phyloP scores from a whole-genome alignment of 192 early-diverging fungal genomes.

The Gaertneriomyces sp. region DNA sequence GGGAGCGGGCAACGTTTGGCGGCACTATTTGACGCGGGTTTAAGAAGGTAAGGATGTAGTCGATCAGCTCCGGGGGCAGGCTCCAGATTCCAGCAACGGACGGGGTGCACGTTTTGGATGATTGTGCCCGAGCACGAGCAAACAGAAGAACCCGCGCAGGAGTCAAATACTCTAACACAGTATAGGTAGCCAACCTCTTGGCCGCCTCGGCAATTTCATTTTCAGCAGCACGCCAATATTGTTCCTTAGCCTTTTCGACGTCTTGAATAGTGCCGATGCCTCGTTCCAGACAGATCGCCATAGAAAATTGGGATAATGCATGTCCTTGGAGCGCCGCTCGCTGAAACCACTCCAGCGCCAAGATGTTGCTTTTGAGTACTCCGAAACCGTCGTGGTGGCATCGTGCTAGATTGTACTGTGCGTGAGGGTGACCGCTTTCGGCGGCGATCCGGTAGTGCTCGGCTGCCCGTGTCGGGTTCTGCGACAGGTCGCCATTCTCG shows the following conservation, averaged over 20 bases:
- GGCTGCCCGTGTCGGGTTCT: slow-evolving; percentile 32
- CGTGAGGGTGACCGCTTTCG: slow-evolving; percentile 46
- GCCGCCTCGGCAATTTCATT: slow-evolving; percentile 34
- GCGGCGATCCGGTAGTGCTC: slow-evolving; percentile 44
- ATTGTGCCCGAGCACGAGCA: not conserved
- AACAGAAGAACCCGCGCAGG: slow-evolving; percentile 29
- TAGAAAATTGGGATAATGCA: slow-evolving; percentile 45
- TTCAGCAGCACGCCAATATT: slow-evolving; percentile 38
- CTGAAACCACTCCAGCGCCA: slow-evolving; percentile 45
- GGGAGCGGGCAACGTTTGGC: no score
- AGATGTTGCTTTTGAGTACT: slow-evolving; percentile 31
- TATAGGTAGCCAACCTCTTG: slow-evolving; percentile 20
- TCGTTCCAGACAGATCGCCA: slow-evolving; percentile 74
- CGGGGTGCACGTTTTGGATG: slow-evolving; percentile 4
- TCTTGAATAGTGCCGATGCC: slow-evolving; percentile 63
- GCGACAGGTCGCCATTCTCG: slow-evolving; percentile 18
- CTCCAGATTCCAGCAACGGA: slow-evolving; percentile 3
- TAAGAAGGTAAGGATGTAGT: slow-evolving; percentile 19
- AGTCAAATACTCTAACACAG: slow-evolving; percentile 25
- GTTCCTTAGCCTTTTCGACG: slow-evolving; percentile 45
- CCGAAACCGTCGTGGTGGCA: slow-evolving; percentile 57
- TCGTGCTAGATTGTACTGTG: slow-evolving; percentile 51
- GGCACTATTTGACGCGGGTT: not conserved
- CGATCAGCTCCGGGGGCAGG: slow-evolving; percentile 11
- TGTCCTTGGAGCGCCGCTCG: slow-evolving; percentile 46